Evolutionary conservation across 352 stramenopile genomes (phyloP).

Genomic region (Pythium sp.): DNA sequence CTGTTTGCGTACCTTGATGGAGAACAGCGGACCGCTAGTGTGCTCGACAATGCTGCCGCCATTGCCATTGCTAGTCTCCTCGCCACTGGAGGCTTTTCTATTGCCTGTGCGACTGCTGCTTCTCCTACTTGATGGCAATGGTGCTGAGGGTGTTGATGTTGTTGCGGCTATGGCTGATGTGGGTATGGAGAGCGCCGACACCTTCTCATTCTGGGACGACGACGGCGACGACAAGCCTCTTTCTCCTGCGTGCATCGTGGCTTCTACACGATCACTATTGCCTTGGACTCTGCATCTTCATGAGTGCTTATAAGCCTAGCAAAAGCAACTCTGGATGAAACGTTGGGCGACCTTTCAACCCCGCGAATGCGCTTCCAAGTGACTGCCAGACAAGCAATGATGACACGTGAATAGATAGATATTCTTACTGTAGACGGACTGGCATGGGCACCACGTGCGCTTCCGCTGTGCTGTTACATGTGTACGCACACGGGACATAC

Average conservation of each 20-base stretch:
- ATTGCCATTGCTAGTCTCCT: not conserved
- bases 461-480: not conserved
- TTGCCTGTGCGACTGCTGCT: not conserved
- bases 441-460: too few species aligned
- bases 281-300: not conserved
- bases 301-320: not conserved
- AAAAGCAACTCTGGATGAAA: not conserved
- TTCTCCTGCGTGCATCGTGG: too few species aligned
- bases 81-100: not conserved
- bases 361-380: not conserved
- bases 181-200: slow-evolving; percentile 8
- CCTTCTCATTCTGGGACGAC: slow-evolving; percentile 7
- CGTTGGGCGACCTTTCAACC: not conserved
- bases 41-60: not conserved
- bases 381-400: not conserved
- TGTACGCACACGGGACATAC: not conserved
- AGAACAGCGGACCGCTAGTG: slow-evolving; percentile 4
- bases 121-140: not conserved
- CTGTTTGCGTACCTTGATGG: slow-evolving; percentile 7
- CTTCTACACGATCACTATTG: not conserved
- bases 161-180: not conserved
- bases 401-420: not conserved
- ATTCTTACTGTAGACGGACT: not conserved
- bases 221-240: not conserved
- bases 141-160: not conserved